Base-by-base conservation (phyloP, 202 grass and related monocot genomes). In the Carex arenaria region DNA sequence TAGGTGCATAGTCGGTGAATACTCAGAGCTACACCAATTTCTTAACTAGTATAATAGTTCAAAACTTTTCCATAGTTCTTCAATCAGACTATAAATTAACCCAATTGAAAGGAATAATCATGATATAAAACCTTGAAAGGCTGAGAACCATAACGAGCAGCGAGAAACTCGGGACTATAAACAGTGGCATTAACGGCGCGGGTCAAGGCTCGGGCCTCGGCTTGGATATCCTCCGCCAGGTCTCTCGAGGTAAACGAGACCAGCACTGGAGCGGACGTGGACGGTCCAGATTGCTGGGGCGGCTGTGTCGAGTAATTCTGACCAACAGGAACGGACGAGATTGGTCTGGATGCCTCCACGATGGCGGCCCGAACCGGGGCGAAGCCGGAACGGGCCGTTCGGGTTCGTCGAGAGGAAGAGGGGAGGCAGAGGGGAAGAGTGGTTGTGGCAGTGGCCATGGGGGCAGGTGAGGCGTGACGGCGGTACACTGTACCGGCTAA, bases 131-230 rank as follows among this genome's bases (percentile, higher is more conserved):
- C 95, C 92, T 90, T 89, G 69, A 90, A 52, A 26, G 90, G 95
- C 8, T 84, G 85, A 84, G 92, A 94, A 77, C 89, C 90, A 80
- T 98, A 98, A 56, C 91, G 86, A 59, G 86, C 42, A 83, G 87
- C 57, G 76, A 98, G 90, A 9, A 98, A 85, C 68, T 98, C 85
- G 57, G 95, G 89, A 81, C 34, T 93, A 84, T 91, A 98, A n/a
- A 93, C 89, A 85, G 95, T 78, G 71, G 89, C 92, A 77, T 86
- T 83, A 54, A 61, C 95, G 52, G 95, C 95, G 22, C 95, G 90
- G 7, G 87, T 49, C 92, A 98, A 85, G 75, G 95, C 95, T 18
- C 95, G 87, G 45, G 90, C 85, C 90, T 98, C 95, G 7, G 95
- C 89, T 82, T 98, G 90, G 75, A 94, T 84, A 60, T 94, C 90